A percentile compares a stretch with the other conserved stretches of the same genome.
These are phyloP conservation scores for Neonectria sp. DNA, from an alignment of 2,329 filamentous ascomycete species.

Conservation along the genomic window DNA sequence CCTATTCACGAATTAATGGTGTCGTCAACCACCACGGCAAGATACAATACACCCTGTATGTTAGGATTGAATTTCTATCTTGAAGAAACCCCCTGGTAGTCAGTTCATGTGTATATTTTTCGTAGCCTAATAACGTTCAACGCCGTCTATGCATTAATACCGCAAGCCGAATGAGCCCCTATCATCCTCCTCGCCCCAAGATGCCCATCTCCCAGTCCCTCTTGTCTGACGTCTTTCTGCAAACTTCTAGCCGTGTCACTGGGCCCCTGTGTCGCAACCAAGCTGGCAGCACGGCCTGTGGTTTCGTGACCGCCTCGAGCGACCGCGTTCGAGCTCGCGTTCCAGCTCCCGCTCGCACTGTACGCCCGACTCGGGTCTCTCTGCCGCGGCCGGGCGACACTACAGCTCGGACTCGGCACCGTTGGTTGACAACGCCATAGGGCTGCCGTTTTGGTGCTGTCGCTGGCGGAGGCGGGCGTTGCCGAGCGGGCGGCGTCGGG, in stretches of 20 bases:
- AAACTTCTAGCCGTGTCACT: neutral
- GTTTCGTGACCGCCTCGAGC: constrained; percentile 8
- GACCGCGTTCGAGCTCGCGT: constrained; percentile 1
- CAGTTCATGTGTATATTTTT: constrained; percentile 44
- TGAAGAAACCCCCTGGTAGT: constrained; percentile 8
- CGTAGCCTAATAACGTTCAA: constrained; percentile 50
- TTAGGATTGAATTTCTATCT: neutral
- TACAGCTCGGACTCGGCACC: constrained; percentile 71
- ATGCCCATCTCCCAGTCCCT: constrained; percentile 22
- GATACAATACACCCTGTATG: neutral
- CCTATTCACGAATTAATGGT: neutral
- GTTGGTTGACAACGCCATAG: constrained; percentile 70
- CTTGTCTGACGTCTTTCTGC: constrained; percentile 8
- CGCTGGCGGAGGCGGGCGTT: constrained; percentile 59
- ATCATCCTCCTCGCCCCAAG: constrained; percentile 21
- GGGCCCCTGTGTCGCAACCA: neutral
- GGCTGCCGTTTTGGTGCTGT: constrained; percentile 68
- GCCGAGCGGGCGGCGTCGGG: constrained; percentile 61
- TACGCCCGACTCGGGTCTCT: constrained; percentile 2
- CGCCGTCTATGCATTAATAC: constrained; percentile 54
- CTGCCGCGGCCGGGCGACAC: constrained; percentile 36
- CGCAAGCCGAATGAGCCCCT: constrained; percentile 39
- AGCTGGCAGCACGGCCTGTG: constrained; percentile 21
- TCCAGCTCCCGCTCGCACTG: neutral
- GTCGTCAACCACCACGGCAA: neutral